Percentiles rank a stretch among this genome's conserved stretches.
Conservation (phyloP, 208 protist species). For the Jaenimonas drosophilae region DNA sequence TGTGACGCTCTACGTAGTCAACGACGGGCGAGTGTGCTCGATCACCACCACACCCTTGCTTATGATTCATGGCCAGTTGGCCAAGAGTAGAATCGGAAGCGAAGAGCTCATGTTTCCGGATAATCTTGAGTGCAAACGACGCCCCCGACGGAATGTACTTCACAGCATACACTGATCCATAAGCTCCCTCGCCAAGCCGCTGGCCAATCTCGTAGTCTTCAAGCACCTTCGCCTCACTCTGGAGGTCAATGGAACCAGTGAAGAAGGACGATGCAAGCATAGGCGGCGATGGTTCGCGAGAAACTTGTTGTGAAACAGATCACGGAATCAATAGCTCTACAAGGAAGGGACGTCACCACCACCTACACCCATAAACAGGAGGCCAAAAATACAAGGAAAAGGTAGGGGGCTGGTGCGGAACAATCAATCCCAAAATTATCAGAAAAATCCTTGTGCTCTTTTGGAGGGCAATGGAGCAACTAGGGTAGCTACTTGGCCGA, state of each 20-base stretch:
- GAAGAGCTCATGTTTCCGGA: conserved; percentile 72
- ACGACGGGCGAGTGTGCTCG: conserved; percentile 5
- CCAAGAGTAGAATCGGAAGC: conserved; percentile 3
- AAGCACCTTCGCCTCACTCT: conserved; percentile 63
- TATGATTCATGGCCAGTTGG: conserved; percentile 1
- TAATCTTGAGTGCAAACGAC: conserved; percentile 77
- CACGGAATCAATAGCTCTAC: neutral
- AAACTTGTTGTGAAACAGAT: too few relatives aligned
- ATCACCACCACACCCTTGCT: too few relatives aligned
- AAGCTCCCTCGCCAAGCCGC: conserved; percentile 81
- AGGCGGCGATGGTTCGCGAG: too few relatives aligned
- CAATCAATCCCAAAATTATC: neutral
- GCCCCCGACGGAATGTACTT: conserved; percentile 74
- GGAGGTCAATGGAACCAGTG: conserved; percentile 43
- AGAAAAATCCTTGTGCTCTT: neutral
- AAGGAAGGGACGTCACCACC: neutral
- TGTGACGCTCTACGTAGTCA: conserved; percentile 36
- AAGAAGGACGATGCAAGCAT: conserved; percentile 43
- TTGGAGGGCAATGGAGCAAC: too few relatives aligned
- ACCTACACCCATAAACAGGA: neutral
- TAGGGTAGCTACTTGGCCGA: too few relatives aligned
- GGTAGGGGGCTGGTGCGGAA: neutral
- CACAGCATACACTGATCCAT: conserved; percentile 78
- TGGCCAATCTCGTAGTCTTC: conserved; percentile 67
- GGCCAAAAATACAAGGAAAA: neutral